These are phyloP conservation scores for Hypoxylon sp. DNA, from an alignment of 2,329 filamentous ascomycete genomes.

Conservation along the genomic window DNA sequence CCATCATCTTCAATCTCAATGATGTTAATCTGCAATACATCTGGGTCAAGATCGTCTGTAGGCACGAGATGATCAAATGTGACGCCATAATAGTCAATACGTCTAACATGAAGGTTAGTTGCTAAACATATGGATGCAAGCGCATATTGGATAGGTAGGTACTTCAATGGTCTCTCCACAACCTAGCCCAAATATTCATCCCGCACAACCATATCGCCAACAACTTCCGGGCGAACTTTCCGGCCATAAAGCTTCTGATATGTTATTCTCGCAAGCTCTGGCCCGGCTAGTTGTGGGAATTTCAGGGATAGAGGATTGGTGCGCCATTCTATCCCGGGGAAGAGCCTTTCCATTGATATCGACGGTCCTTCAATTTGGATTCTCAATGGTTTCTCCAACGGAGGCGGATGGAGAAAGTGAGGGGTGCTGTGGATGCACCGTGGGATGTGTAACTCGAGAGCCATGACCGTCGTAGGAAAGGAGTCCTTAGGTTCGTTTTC, in stretches of 20 bases:
- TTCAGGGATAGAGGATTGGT: background rate
- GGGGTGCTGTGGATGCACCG: conserved; percentile 24
- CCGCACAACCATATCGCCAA: conserved; percentile 14
- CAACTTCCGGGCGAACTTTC: conserved; percentile 3
- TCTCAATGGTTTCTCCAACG: conserved; percentile 20
- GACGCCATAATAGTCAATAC: conserved; percentile 52
- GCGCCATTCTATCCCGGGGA: conserved; percentile 29
- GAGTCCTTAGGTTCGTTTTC: too few relatives aligned
- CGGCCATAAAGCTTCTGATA: conserved; percentile 20
- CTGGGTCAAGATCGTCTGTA: conserved; percentile 48
- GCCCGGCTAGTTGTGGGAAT: conserved; percentile 18
- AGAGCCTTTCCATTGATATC: conserved; percentile 27
- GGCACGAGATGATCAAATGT: conserved; percentile 54
- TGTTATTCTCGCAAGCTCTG: conserved; percentile 29
- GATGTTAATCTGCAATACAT: conserved; percentile 54
- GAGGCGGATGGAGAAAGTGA: conserved; percentile 21
- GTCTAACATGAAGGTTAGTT: background rate
- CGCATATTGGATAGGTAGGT: too few relatives aligned
- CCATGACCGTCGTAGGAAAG: too few relatives aligned
- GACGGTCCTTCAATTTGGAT: conserved; percentile 35
- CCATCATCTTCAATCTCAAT: conserved; percentile 50
- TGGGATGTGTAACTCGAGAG: conserved; percentile 26
- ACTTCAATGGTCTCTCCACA: background rate
- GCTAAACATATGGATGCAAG: too few relatives aligned
- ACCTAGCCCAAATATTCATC: conserved; percentile 26